Base-by-base conservation (phyloP, 1,284 basidiomycete genomes). In the Rhodotorula sp. region DNA sequence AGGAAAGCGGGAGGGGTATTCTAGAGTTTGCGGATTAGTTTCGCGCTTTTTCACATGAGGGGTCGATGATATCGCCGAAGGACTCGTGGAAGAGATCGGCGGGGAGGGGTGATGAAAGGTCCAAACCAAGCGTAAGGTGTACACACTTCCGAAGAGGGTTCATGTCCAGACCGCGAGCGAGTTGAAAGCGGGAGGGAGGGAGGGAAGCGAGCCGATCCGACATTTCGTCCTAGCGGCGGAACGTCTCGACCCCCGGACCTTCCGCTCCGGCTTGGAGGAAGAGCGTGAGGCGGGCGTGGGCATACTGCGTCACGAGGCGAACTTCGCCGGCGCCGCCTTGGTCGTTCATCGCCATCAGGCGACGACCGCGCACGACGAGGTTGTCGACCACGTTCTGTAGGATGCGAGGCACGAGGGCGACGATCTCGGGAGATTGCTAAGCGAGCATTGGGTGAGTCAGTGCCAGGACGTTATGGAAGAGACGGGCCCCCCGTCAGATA, bases 381-480 rank as follows among this genome's bases (percentile, higher is more conserved):
- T 66, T 45, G 0, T 65, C 60, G 56, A 65, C 45, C n/a, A 71
- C 60, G 21, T 26, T 56, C 49, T 26, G 48, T 43, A 71, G 50
- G 60, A 68, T 68, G 15, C 63, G 60, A 2, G 60, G 66, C 31
- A 63, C 63, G n/a, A 66, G 43, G 31, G n/a, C 50, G 38, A 60
- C 23, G 28, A 71, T 52, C 15, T 68, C 70, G 50, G 68, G 43
- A 26, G 71, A 49, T 67, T 73, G 71, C 66, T 70, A 57, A 34
- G 26, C 3, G 34, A 7, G 10, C 23, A 34, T n/a, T 2, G 3
- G 31, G 31, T 43, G 38, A 4, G 43, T 49, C 18, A 31, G n/a
- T 14, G 12, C 0, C 4, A 21, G 43, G 1, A 23, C 26, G 8
- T 0, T 50, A 2, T 18, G 43, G 19, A 7, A 4, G 34, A 21